phyloP scores from a whole-genome alignment of 805 yeast genomes.

The Schwanniomyces sp. region DNA sequence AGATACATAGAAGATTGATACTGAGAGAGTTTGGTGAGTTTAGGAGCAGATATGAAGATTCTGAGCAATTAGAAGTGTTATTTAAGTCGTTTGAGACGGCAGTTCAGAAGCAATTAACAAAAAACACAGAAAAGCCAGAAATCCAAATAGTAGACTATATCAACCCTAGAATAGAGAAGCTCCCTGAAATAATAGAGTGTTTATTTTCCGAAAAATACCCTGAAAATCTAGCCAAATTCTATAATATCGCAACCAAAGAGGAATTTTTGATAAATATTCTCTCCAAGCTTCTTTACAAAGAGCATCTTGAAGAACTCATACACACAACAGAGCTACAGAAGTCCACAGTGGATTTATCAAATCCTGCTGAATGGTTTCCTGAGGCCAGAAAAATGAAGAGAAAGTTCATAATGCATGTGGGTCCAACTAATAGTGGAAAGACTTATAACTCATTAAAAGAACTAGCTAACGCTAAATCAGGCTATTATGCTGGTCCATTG shows the following conservation, averaged over 20 bases:
- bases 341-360: slow-evolving; percentile 24
- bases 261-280: slow-evolving; percentile 22
- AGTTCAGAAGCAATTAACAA: slow-evolving; percentile 1
- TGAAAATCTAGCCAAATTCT: slow-evolving; percentile 13
- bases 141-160: slow-evolving; percentile 15
- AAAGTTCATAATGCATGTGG: slow-evolving; percentile 87
- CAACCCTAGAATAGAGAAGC: slow-evolving; percentile 25
- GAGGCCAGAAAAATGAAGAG: slow-evolving; percentile 78
- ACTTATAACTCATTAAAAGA: slow-evolving; percentile 79
- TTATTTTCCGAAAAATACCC: slow-evolving; percentile 19
- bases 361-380: slow-evolving; percentile 70
- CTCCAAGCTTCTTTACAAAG: slow-evolving; percentile 22
- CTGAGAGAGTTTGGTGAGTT: not conserved
- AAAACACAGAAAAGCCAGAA: not conserved
- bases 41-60: not conserved
- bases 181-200: slow-evolving; percentile 17
- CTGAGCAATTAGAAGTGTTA: not conserved
- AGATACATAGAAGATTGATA: not conserved
- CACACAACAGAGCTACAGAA: slow-evolving; percentile 7
- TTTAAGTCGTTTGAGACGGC: not conserved
- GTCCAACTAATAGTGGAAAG: slow-evolving; percentile 97
- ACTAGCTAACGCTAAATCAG: slow-evolving; percentile 63
- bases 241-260: slow-evolving; percentile 12
- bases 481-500: slow-evolving; percentile 93
- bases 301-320: slow-evolving; percentile 13